Evolutionary conservation across 306 rosid genomes (phyloP), one percentile per base, ranked within the genome.

Genomic region (Neltuma alba): DNA sequence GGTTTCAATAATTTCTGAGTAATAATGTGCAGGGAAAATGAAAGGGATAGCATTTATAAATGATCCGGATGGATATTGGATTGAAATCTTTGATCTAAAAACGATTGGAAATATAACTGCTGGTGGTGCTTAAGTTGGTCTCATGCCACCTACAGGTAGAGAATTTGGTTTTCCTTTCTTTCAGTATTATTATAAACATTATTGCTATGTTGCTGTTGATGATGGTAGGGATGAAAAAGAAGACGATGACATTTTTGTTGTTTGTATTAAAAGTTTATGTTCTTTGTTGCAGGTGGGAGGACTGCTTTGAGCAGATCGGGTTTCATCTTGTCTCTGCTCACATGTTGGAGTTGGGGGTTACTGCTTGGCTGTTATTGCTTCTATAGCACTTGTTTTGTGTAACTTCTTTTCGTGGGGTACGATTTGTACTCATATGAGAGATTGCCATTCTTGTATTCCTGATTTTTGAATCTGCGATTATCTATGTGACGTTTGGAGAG

Each of bases 51-150:
- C 98, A 44, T 93, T 91, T 84, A 90, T 95, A 27, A 91, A 95
- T 87, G 98, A 95, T 85, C 99, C 99, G 4, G 98, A 95, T 87
- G 98, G 92, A 65, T 95, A 95, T 80, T 95, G 97, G 98, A 90
- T 95, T 80, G 99, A 95, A 89, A 85, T 92, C 60, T 95, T 95
- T 72, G 99, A 95, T 80, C 88, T 70, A n/a, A 84, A 93, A 84
- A 23, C 80, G 27, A 88, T 95, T 16, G 92, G 91, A 71, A 75
- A 31, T 16, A 3, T 81, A 25, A 80, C 92, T 50, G 55, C 64
- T 62, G 44, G 15, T 61, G 85, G 82, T 75, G 33, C 85, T 54
- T 91, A 78, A 92, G 84, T 73, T 62, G 77, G 72, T 16, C 20
- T 21, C 31, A 61, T 23, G 52, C 69, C 76, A 12, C 28, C 63